Base-by-base conservation (phyloP, 352 stramenopile genomes). In the Globisporangium takayamanum region DNA sequence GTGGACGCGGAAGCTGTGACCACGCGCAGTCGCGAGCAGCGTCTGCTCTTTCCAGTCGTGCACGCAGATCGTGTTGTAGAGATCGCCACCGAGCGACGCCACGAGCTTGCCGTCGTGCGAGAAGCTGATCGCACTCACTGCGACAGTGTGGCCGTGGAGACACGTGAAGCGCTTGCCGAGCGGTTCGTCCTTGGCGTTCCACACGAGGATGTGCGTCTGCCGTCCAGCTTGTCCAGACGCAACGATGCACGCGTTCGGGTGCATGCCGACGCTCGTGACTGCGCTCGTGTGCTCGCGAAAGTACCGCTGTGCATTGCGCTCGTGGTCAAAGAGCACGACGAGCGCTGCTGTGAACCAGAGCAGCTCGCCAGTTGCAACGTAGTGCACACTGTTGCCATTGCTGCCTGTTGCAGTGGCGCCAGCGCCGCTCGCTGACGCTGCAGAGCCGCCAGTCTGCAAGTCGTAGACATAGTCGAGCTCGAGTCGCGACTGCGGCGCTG, bases 41-140 rank as follows among this genome's bases (percentile, higher is more conserved):
- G 63, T 80, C 44, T 87, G 71, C 2, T 84, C 70, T 39, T 78
- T 74, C 80, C 80, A 90, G 61, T 88, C 76, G 65, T 90, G 78
- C 42, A 90, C 62, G 28, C 76, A 90, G 50, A 90, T 87, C 16
- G 80, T 87, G 30, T 90, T 90, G 73, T 84, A 90, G 67, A 90
- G 77, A 47, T 90, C 80, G 8, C 74, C 74, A 22, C 80, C 78
- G 18, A 90, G 61, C 11, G 80, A 90, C 50, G 74, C 78, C 26
- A 88, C 56, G 2, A 90, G 50, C 53, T 87, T 87, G 10, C 80
- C 80, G 51, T 90, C 78, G 53, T 90, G 76, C 6, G 76, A 88
- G 55, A 88, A 88, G 53, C 73, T 88, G 47, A 90, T 80, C 1
- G 67, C 79, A 2, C 76, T 67, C 42, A 90, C 76, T 7, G 74